These are phyloP conservation scores for Porphyra umbilicalis DNA, from an alignment of 31 red algal species.

Conservation along the genomic window DNA sequence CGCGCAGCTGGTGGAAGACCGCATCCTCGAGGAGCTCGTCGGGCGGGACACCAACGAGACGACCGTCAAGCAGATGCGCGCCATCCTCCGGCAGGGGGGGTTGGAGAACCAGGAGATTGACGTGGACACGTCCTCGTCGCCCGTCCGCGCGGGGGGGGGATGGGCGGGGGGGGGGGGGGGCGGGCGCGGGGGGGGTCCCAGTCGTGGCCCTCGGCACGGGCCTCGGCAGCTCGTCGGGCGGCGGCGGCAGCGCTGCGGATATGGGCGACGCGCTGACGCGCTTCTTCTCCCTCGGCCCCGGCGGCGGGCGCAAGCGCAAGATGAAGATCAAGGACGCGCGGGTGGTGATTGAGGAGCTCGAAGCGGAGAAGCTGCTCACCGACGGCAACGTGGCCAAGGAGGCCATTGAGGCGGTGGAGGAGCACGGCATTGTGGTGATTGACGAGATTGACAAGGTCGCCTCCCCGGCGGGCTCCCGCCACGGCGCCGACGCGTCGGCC, in stretches of 20 bases:
- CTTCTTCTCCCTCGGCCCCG: conserved; percentile 55
- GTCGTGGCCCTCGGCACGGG: conserved; percentile 19
- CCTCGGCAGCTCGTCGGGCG: conserved; percentile 23
- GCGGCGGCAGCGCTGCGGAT: conserved; percentile 54
- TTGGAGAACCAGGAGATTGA: conserved; percentile 85
- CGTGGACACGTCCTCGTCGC: conserved; percentile 50
- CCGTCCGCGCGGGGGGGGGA: conserved; percentile 8
- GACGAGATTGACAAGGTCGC: conserved; percentile 95
- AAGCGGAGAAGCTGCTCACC: conserved; percentile 71
- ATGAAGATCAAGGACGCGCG: conserved; percentile 83
- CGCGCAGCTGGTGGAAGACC: conserved; percentile 62
- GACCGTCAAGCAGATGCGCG: conserved; percentile 48
- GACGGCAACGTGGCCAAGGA: conserved; percentile 52
- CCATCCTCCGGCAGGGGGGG: conserved; percentile 62
- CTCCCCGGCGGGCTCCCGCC: conserved; percentile 42
- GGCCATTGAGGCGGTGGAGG: conserved; percentile 70
- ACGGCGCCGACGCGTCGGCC: conserved; percentile 75
- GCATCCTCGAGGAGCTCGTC: conserved; percentile 75
- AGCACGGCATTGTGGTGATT: conserved; percentile 88
- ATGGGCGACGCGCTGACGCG: conserved; percentile 65
- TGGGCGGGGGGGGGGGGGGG: conserved; percentile 52
- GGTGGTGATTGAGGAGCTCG: conserved; percentile 68
- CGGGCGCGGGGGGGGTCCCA: conserved; percentile 17
- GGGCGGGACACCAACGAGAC: conserved; percentile 43
- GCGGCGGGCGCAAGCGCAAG: conserved; percentile 37